Percentiles rank a stretch among this genome's conserved stretches.
These are phyloP conservation scores for Magnusiomyces clavatus DNA, from an alignment of 1,139 yeast species.

Conservation along the genomic window DNA sequence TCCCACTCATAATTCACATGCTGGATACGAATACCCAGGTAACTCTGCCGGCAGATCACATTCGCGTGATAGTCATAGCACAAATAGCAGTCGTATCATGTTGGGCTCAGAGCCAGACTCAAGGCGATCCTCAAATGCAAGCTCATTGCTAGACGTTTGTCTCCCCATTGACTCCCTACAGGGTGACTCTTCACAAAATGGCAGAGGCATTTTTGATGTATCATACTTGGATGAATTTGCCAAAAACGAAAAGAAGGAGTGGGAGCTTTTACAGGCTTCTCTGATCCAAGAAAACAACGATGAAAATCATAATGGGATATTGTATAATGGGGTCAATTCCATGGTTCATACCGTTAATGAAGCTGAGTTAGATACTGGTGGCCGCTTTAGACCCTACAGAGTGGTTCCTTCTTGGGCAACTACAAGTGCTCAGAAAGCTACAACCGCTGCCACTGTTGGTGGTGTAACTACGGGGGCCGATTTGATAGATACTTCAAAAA, in stretches of 20 bases:
- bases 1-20: no score
- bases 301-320: no score
- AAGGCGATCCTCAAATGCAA: conserved; percentile 58
- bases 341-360: conserved; percentile 19
- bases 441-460: neutral
- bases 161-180: conserved; percentile 55
- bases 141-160: conserved; percentile 85
- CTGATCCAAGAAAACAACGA: conserved; percentile 16
- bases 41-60: neutral
- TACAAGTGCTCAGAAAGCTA: neutral
- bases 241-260: conserved; percentile 51
- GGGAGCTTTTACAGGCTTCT: conserved; percentile 37
- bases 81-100: conserved; percentile 4
- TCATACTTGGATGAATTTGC: conserved; percentile 67
- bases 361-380: conserved; percentile 13
- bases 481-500: neutral
- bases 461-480: neutral
- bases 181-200: conserved; percentile 33
- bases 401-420: conserved; percentile 15
- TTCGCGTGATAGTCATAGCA: no score
- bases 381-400: conserved; percentile 9
- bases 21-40: no score
- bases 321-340: no score
- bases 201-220: conserved; percentile 65
- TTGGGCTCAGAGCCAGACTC: conserved; percentile 58